These are phyloP conservation scores for Plectranthus barbatus DNA, from an alignment of 257 asterid genomes.

Conservation along the genomic window DNA sequence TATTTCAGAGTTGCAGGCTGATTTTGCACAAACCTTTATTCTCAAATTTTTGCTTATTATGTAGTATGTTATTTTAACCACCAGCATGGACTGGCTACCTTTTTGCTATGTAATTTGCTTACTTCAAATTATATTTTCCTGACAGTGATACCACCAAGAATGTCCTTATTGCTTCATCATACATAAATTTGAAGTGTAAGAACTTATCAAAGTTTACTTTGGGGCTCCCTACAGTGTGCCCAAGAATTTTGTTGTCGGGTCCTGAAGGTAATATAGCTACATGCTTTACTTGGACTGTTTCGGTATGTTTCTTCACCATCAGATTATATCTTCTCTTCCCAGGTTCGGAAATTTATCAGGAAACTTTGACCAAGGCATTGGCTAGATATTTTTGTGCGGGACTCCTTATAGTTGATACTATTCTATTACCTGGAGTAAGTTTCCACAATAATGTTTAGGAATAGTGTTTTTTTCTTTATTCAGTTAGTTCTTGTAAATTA, in stretches of 20 bases:
- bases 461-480: neutral
- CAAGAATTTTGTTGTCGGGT: constrained; percentile 75
- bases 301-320: neutral
- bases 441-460: constrained; percentile 3
- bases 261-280: constrained; percentile 58
- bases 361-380: constrained; percentile 69
- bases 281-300: neutral
- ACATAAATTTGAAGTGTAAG: constrained; percentile 54
- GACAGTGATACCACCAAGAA: constrained; percentile 74
- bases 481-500: neutral
- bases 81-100: neutral
- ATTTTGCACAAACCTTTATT: neutral
- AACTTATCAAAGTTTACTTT: constrained; percentile 44
- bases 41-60: neutral
- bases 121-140: neutral
- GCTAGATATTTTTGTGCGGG: constrained; percentile 54
- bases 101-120: neutral
- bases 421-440: constrained; percentile 68
- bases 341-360: constrained; percentile 95
- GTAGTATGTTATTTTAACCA: too few relatives aligned
- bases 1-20: neutral
- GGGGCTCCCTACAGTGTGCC: constrained; percentile 68
- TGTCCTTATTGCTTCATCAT: constrained; percentile 70
- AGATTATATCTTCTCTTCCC: constrained; percentile 3
- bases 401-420: constrained; percentile 64